These are phyloP conservation scores for Viola pubescens DNA, from an alignment of 441 rosid genomes.

Conservation along the genomic window DNA sequence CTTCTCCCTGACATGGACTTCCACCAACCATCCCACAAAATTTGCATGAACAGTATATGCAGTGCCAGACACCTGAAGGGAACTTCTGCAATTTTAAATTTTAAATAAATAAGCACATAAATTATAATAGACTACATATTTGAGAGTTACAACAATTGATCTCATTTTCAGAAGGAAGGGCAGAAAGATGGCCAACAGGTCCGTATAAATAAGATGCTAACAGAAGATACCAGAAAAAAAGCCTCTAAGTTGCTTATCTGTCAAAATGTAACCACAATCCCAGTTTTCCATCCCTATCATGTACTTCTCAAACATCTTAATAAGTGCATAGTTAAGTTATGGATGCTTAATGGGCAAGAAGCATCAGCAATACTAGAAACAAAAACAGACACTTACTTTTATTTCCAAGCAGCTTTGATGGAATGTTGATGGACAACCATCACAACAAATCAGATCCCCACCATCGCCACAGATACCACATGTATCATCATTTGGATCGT, in stretches of 20 bases:
- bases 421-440: constrained; percentile 94
- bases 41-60: constrained; percentile 87
- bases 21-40: constrained; percentile 52
- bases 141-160: constrained; percentile 2
- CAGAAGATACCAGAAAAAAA: too few relatives aligned
- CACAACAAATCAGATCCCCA: constrained; percentile 88
- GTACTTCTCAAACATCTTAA: too few relatives aligned
- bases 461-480: constrained; percentile 99
- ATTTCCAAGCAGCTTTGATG: constrained; percentile 84
- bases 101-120: too few relatives aligned
- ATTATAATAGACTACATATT: neutral
- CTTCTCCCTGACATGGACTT: constrained; percentile 22
- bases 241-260: too few relatives aligned
- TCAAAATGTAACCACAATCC: too few relatives aligned
- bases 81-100: constrained; percentile 43
- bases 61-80: constrained; percentile 87
- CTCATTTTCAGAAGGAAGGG: constrained; percentile 1
- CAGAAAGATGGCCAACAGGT: neutral
- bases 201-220: too few relatives aligned
- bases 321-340: too few relatives aligned
- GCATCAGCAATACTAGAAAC: neutral
- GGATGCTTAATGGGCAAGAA: neutral
- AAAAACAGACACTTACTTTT: constrained; percentile 38
- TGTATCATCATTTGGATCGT: constrained; percentile 92
- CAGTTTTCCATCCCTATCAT: too few relatives aligned